Percentiles rank a stretch among this genome's conserved stretches.
phyloP scores from a whole-genome alignment of 345 rosid species.

The Excoecaria agallocha region DNA sequence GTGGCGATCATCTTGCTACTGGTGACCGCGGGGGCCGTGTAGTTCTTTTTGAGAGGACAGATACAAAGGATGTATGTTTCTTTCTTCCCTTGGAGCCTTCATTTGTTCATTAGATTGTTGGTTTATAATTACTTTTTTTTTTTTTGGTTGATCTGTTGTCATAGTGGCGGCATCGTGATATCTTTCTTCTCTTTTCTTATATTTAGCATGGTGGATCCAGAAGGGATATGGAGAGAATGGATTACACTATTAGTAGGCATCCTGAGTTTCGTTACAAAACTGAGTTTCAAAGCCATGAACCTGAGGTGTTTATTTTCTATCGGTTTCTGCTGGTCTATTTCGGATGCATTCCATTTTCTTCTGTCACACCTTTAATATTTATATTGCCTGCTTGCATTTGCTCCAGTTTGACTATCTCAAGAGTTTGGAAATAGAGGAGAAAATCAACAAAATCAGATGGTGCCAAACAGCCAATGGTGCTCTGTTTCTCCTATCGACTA shows the following conservation, averaged over 20 bases:
- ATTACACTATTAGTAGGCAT: conserved; percentile 65
- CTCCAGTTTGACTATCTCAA: conserved; percentile 98
- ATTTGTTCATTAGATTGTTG: not conserved
- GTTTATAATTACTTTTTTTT: not conserved
- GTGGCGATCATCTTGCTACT: conserved; percentile 96
- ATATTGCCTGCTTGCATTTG: conserved; percentile 13
- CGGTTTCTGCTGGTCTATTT: conserved; percentile 9
- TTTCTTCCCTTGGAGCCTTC: conserved; percentile 19
- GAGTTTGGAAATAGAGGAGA: conserved; percentile 99
- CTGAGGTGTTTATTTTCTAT: conserved; percentile 60
- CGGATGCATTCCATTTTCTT: conserved; percentile 7
- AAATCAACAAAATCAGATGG: conserved; percentile 99
- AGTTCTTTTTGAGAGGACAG: conserved; percentile 97
- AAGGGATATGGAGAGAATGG: conserved; percentile 75
- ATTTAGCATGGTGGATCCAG: conserved; percentile 72
- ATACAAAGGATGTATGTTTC: conserved; percentile 62
- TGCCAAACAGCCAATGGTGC: conserved; percentile 91
- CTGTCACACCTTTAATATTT: not conserved
- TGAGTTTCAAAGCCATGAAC: conserved; percentile 99
- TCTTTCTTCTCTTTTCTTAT: conserved; percentile 19
- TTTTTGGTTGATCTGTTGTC: not conserved
- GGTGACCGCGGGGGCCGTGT: conserved; percentile 99
- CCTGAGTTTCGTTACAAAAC: conserved; percentile 99
- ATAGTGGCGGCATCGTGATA: not conserved
- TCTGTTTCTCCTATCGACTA: conserved; percentile 90